Percentiles rank a stretch among this genome's conserved stretches.
Evolutionary conservation across 1,284 basidiomycete species (phyloP).

Genomic region (Meripilus lineatus): DNA sequence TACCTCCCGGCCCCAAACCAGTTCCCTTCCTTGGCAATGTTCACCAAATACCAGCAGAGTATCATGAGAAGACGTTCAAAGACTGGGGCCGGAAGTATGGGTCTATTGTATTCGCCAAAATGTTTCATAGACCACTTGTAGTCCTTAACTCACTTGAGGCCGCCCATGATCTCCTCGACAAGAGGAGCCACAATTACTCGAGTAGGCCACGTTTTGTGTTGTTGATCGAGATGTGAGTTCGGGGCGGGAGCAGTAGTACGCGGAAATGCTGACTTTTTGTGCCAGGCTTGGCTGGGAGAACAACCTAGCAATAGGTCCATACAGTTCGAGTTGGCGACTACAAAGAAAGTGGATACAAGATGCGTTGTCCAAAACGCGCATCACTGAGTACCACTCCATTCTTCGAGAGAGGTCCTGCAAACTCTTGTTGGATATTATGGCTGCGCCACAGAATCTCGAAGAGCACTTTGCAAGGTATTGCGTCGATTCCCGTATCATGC

Average conservation of each 20-base stretch:
- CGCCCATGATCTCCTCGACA: conserved; percentile 4
- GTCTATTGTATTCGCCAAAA: not conserved
- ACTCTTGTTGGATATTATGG: conserved; percentile 20
- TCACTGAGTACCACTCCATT: conserved; percentile 19
- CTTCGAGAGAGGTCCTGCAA: conserved; percentile 21
- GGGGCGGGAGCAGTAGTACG: no score
- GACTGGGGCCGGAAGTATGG: not conserved
- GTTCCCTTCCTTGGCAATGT: not conserved
- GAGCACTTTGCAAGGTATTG: conserved; percentile 21
- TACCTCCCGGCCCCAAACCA: not conserved
- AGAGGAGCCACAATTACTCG: conserved; percentile 4
- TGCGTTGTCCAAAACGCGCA: conserved; percentile 18
- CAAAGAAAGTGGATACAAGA: conserved; percentile 26
- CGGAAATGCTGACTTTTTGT: no score
- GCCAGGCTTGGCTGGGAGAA: conserved; percentile 22
- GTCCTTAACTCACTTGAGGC: conserved; percentile 1
- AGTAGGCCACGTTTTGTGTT: conserved; percentile 1
- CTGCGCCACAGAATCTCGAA: conserved; percentile 19
- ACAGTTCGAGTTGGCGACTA: conserved; percentile 26
- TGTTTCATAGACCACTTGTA: not conserved
- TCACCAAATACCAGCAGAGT: not conserved
- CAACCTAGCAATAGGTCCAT: conserved; percentile 21
- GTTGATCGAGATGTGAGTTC: conserved; percentile 3
- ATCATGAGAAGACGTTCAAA: not conserved
- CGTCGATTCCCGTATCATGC: not conserved